A percentile compares a stretch with the other conserved stretches of the same genome.
Conservation (phyloP, 164 flowering plant genomes). For the Vitis rupestris region DNA sequence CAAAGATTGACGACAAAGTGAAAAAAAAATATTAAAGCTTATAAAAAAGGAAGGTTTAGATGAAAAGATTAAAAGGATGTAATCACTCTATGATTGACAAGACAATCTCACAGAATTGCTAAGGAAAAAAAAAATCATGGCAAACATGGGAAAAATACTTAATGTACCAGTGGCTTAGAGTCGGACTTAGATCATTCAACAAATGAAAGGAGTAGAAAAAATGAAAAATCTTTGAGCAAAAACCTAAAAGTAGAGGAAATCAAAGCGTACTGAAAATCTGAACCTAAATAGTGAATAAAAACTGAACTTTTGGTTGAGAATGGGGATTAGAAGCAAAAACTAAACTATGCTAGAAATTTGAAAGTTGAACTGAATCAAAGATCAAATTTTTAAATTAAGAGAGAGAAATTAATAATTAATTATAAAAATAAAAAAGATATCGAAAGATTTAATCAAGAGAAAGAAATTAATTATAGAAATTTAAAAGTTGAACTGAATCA, state of each 20-base stretch:
- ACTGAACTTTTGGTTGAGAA: constrained; percentile 32
- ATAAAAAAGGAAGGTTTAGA: constrained; percentile 34
- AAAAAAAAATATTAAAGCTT: constrained; percentile 37
- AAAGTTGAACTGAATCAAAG: constrained; percentile 39
- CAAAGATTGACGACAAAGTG: constrained; percentile 51
- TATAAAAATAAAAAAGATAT: too few relatives aligned
- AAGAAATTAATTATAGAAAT: too few relatives aligned
- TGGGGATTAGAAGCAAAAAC: constrained; percentile 29
- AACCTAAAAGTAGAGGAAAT: constrained; percentile 36
- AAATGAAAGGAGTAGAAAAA: constrained; percentile 26
- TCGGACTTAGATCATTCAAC: constrained; percentile 45
- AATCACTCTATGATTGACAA: constrained; percentile 43
- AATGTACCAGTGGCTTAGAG: constrained; percentile 44
- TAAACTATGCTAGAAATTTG: constrained; percentile 28
- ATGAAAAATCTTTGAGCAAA: constrained; percentile 35
- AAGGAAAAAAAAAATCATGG: constrained; percentile 31
- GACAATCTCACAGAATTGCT: constrained; percentile 46
- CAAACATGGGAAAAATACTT: constrained; percentile 22
- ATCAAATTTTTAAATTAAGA: constrained; percentile 40
- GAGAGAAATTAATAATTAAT: constrained; percentile 11
- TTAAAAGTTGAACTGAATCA: too few relatives aligned
- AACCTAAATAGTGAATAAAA: constrained; percentile 33
- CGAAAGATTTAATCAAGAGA: too few relatives aligned
- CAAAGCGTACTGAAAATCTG: constrained; percentile 35
- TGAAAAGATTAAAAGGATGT: constrained; percentile 17